Conservation (phyloP, 768 basidiomycete species). For the Pleurotus tuoliensis region DNA sequence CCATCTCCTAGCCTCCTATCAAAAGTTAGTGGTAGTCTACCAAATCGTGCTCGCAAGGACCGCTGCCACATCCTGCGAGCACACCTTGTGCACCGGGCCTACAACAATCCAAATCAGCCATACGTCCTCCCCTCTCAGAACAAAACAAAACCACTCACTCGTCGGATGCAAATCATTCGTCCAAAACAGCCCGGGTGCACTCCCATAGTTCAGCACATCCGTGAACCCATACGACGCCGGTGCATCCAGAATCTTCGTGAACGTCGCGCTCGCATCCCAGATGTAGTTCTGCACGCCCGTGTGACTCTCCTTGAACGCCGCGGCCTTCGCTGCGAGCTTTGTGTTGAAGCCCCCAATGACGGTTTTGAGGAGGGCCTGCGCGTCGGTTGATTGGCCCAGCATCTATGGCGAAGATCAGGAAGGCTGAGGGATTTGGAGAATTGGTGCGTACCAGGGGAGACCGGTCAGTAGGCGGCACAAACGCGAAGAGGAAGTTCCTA, state of each 20-base stretch:
- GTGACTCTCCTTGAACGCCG: constrained; percentile 38
- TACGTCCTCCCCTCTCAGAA: background rate
- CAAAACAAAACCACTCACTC: constrained; percentile 28
- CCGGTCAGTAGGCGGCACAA: constrained; percentile 36
- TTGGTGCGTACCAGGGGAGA: constrained; percentile 32
- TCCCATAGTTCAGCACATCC: constrained; percentile 47
- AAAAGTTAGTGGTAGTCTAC: constrained; percentile 9
- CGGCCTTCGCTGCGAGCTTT: constrained; percentile 37
- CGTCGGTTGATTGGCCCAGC: constrained; percentile 45
- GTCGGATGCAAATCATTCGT: constrained; percentile 56
- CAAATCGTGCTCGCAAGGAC: constrained; percentile 22
- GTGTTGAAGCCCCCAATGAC: constrained; percentile 52
- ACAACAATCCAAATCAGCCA: background rate
- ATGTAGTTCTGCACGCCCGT: constrained; percentile 43
- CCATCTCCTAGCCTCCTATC: too few relatives aligned
- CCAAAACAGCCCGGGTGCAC: constrained; percentile 45
- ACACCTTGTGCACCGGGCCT: constrained; percentile 40
- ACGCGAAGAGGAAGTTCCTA: constrained; percentile 49
- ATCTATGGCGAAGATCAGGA: background rate
- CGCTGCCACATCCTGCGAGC: constrained; percentile 24
- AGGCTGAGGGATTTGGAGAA: too few relatives aligned
- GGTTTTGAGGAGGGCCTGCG: constrained; percentile 36
- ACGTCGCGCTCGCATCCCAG: constrained; percentile 48
- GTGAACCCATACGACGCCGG: constrained; percentile 49
- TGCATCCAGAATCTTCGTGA: constrained; percentile 45